These are phyloP conservation scores for Eutrema yunnanense DNA, from an alignment of 345 rosid species.

Conservation along the genomic window DNA sequence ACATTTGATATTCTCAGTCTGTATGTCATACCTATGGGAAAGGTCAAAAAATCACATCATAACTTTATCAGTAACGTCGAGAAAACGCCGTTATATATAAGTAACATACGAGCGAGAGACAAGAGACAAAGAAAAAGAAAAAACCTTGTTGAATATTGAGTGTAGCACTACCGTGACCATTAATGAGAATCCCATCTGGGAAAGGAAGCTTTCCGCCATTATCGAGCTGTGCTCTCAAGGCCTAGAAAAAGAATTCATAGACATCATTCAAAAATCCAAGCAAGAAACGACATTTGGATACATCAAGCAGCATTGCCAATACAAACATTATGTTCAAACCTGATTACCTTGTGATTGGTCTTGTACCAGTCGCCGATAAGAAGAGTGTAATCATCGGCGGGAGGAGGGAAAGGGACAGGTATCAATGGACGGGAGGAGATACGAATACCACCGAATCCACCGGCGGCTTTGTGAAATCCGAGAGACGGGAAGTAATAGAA, in stretches of 20 bases:
- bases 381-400: slow-evolving; percentile 49
- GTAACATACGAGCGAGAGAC: not conserved
- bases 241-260: not conserved
- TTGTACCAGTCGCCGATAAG: slow-evolving; percentile 69
- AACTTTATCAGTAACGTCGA: not conserved
- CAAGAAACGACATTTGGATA: too few relatives aligned
- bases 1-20: slow-evolving; percentile 47
- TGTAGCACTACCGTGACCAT: not conserved
- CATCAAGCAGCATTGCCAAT: not conserved
- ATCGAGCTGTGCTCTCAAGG: not conserved
- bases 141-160: not conserved
- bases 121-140: too few relatives aligned
- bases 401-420: slow-evolving; percentile 51
- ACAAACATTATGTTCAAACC: too few relatives aligned
- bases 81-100: not conserved
- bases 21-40: not conserved
- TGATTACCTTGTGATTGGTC: slow-evolving; percentile 52
- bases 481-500: slow-evolving; percentile 17
- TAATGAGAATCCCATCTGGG: not conserved
- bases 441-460: slow-evolving; percentile 58
- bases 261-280: not conserved
- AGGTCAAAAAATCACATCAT: not conserved
- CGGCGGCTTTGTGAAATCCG: slow-evolving; percentile 36
- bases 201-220: not conserved
- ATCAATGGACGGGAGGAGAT: slow-evolving; percentile 45